These are phyloP conservation scores for Starmerella gropengiesseri DNA, from an alignment of 805 yeast species.

Conservation along the genomic window DNA sequence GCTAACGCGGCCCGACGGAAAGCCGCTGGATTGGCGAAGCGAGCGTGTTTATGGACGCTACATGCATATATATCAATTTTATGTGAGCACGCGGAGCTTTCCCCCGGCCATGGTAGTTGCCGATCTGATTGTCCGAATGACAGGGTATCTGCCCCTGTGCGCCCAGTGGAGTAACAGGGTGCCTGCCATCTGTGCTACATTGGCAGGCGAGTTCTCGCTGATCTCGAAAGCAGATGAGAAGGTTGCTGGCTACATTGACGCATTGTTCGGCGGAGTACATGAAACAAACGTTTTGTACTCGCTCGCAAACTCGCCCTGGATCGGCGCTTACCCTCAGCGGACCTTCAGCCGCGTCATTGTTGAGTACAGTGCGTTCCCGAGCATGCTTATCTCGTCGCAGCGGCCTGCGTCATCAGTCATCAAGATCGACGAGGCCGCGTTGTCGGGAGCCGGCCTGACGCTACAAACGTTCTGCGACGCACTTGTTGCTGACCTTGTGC, in stretches of 20 bases:
- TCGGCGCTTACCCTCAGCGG: constrained; percentile 19
- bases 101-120: constrained; percentile 5
- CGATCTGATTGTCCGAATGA: constrained; percentile 5
- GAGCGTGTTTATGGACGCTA: background rate
- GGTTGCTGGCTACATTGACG: background rate
- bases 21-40: constrained; percentile 5
- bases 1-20: background rate
- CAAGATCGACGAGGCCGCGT: constrained; percentile 5
- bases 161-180: constrained; percentile 11
- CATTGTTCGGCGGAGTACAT: background rate
- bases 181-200: constrained; percentile 15
- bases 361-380: background rate
- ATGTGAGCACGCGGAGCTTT: background rate
- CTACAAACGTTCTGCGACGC: constrained; percentile 9
- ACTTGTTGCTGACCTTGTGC: constrained; percentile 12
- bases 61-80: constrained; percentile 14
- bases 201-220: constrained; percentile 19
- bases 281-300: constrained; percentile 1
- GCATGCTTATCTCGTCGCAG: constrained; percentile 9
- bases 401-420: constrained; percentile 9
- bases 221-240: background rate
- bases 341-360: constrained; percentile 10
- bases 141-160: constrained; percentile 13
- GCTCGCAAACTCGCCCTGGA: constrained; percentile 18
- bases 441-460: background rate